phyloP scores from a whole-genome alignment of 139 green algal species.

The Chlorella sp. region DNA sequence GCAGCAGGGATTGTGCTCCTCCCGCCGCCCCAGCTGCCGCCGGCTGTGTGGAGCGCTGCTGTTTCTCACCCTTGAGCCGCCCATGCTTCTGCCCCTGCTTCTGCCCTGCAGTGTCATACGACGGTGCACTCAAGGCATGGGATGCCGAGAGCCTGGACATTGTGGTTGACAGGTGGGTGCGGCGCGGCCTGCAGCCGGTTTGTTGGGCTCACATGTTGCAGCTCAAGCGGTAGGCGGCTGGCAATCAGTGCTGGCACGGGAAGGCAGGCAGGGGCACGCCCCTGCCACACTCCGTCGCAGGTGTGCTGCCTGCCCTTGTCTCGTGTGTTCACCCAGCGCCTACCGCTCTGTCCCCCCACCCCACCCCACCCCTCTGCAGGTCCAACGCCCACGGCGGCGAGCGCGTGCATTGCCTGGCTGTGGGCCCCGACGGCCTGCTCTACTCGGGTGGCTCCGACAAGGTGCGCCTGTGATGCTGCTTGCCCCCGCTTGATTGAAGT shows the following conservation, averaged over 20 bases:
- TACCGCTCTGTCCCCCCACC: background rate
- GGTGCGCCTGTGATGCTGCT: too few relatives aligned
- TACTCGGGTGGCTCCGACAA: conserved; percentile 84
- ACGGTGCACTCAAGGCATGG: conserved; percentile 81
- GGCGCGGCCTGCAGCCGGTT: too few relatives aligned
- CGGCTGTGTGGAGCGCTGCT: background rate
- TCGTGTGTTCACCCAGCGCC: too few relatives aligned
- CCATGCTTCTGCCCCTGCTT: background rate
- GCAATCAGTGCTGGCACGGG: too few relatives aligned
- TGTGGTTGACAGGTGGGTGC: conserved; percentile 48
- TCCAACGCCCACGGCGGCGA: conserved; percentile 64
- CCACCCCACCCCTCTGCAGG: background rate
- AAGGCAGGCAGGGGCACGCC: too few relatives aligned
- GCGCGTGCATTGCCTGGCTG: conserved; percentile 61
- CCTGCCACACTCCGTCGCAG: too few relatives aligned
- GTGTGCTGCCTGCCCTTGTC: too few relatives aligned
- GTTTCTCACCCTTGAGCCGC: background rate
- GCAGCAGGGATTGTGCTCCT: too few relatives aligned
- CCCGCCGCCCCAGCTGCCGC: too few relatives aligned
- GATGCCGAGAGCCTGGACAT: conserved; percentile 63
- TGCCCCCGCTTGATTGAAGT: too few relatives aligned
- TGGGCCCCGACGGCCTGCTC: conserved; percentile 63
- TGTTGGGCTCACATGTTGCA: too few relatives aligned
- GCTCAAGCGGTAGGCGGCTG: too few relatives aligned
- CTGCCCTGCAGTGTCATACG: conserved; percentile 49